Percentiles rank a stretch among this genome's conserved stretches.
Conservation (phyloP, 441 rosid genomes). For the Arabidopsis lyrata region DNA sequence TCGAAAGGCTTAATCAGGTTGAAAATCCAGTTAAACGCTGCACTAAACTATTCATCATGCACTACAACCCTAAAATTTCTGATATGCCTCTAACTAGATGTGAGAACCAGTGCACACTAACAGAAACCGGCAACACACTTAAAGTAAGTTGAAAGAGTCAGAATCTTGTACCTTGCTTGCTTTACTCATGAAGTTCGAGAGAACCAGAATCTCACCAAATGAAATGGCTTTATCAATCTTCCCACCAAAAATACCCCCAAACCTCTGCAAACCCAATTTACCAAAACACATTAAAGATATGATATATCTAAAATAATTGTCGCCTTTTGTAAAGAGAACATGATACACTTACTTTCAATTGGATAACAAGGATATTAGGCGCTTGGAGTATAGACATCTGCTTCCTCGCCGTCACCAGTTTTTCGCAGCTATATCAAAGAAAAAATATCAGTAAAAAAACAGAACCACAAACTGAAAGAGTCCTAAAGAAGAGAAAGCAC, state of each 20-base stretch:
- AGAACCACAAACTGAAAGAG: neutral
- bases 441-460: slow-evolving; percentile 29
- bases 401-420: slow-evolving; percentile 93
- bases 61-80: slow-evolving; percentile 7
- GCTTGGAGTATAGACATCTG: slow-evolving; percentile 92
- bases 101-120: neutral
- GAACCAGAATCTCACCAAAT: slow-evolving; percentile 81
- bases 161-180: slow-evolving; percentile 71
- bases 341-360: slow-evolving; percentile 71
- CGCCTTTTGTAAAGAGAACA: slow-evolving; percentile 37
- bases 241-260: slow-evolving; percentile 84
- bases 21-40: slow-evolving; percentile 22
- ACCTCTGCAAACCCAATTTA: slow-evolving; percentile 65
- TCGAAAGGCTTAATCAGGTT: slow-evolving; percentile 2
- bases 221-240: slow-evolving; percentile 84
- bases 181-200: slow-evolving; percentile 89
- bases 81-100: slow-evolving; percentile 18
- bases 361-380: slow-evolving; percentile 89
- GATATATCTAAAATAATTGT: slow-evolving; percentile 15
- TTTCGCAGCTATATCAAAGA: slow-evolving; percentile 79
- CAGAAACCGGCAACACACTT: neutral
- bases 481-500: slow-evolving; percentile 28
- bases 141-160: slow-evolving; percentile 20
- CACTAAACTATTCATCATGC: neutral
- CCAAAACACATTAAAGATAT: neutral